These are phyloP conservation scores for Stagonosporopsis vannaccii DNA, from an alignment of 2,329 filamentous ascomycete genomes.

Conservation along the genomic window DNA sequence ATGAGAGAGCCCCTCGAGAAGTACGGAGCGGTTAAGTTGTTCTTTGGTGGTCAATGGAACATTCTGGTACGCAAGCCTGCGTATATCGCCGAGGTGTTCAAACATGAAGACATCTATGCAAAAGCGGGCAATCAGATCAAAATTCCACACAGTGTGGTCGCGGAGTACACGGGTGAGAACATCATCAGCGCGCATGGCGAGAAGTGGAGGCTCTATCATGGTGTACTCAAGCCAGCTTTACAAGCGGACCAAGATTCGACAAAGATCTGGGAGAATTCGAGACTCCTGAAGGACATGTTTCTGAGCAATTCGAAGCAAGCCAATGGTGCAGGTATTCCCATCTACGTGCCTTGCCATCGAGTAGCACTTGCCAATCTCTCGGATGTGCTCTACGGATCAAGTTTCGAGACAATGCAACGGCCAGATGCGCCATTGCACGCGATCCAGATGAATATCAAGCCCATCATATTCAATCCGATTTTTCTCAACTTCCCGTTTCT, in stretches of 20 bases:
- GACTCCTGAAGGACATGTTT: slow-evolving; percentile 37
- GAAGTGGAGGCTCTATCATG: slow-evolving; percentile 41
- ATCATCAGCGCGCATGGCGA: slow-evolving; percentile 44
- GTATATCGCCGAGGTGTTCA: slow-evolving; percentile 52
- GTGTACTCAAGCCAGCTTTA: slow-evolving; percentile 41
- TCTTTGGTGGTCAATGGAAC: slow-evolving; percentile 60
- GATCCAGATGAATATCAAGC: slow-evolving; percentile 37
- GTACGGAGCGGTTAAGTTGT: slow-evolving; percentile 59
- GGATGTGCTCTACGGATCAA: slow-evolving; percentile 41
- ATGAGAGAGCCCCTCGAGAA: slow-evolving; percentile 49
- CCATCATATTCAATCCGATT: slow-evolving; percentile 36
- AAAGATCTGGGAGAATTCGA: slow-evolving; percentile 34
- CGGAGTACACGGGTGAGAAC: slow-evolving; percentile 44
- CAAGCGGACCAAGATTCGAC: slow-evolving; percentile 37
- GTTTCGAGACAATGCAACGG: slow-evolving; percentile 35
- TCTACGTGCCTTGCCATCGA: slow-evolving; percentile 47
- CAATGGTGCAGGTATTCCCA: slow-evolving; percentile 28
- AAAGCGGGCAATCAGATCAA: slow-evolving; percentile 45
- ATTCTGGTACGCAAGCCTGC: slow-evolving; percentile 56
- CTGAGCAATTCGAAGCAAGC: slow-evolving; percentile 34
- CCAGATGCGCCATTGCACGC: slow-evolving; percentile 28
- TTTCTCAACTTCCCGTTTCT: slow-evolving; percentile 39
- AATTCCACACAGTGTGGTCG: slow-evolving; percentile 42
- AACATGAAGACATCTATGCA: slow-evolving; percentile 40
- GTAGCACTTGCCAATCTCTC: slow-evolving; percentile 50